Conservation (phyloP, 495 filamentous ascomycete genomes). For the Penicillium simplicissimum region DNA sequence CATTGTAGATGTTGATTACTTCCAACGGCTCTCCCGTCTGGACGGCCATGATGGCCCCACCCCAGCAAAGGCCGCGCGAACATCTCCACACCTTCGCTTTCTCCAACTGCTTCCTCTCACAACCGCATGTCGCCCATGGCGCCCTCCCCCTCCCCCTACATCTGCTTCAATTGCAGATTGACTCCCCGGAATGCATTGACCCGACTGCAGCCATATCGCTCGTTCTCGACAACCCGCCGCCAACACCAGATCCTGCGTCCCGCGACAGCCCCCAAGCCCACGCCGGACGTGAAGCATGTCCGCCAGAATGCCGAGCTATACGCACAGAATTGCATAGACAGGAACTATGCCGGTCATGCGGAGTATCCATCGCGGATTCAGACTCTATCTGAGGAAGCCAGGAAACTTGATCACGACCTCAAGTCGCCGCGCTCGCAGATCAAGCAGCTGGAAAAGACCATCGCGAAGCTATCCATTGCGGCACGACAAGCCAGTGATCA, state of each 20-base stretch:
- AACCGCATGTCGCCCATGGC: slow-evolving; percentile 26
- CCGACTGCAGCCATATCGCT: slow-evolving; percentile 26
- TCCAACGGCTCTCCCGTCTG: neutral
- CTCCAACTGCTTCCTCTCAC: slow-evolving; percentile 5
- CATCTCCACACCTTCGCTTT: slow-evolving; percentile 12
- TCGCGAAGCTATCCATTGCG: slow-evolving; percentile 36
- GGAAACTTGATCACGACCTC: slow-evolving; percentile 45
- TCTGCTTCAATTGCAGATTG: slow-evolving; percentile 43
- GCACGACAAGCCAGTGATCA: slow-evolving; percentile 25
- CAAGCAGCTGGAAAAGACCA: slow-evolving; percentile 45
- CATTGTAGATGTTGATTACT: no score
- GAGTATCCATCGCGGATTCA: slow-evolving; percentile 68
- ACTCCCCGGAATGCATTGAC: slow-evolving; percentile 10
- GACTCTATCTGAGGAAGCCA: slow-evolving; percentile 66
- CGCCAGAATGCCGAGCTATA: slow-evolving; percentile 77
- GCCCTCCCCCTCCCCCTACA: slow-evolving; percentile 28
- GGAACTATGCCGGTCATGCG: slow-evolving; percentile 75
- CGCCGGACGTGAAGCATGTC: slow-evolving; percentile 84
- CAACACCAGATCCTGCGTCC: slow-evolving; percentile 48
- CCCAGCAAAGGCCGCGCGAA: neutral
- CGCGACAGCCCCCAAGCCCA: slow-evolving; percentile 76
- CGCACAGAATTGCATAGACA: slow-evolving; percentile 75
- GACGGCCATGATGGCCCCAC: neutral
- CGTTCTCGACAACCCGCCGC: slow-evolving; percentile 32
- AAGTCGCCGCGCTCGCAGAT: slow-evolving; percentile 39